Evolutionary conservation across 306 rosid genomes (phyloP), one percentile per base, ranked within the genome.

Genomic region (Quercus cerris): DNA sequence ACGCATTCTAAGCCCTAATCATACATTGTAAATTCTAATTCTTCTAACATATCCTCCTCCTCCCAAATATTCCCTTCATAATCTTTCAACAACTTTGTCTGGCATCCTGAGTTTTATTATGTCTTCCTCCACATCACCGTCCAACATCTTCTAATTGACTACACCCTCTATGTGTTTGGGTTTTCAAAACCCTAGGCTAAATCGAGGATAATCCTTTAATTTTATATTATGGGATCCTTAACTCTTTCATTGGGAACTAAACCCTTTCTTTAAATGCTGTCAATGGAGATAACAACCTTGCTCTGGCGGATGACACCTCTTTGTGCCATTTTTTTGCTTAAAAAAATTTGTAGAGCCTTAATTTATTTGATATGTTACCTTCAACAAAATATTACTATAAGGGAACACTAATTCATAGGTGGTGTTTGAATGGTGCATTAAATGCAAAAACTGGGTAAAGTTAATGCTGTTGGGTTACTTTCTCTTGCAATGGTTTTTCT

Each of bases 171-270:
- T 52, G 81, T 56, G 27, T 12, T 69, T 69, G 82, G 78, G 77
- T 80, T 85, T 78, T 49, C 87, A 75, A 82, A 90, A 88, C 90
- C 89, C 92, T 75, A 88, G 85, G 85, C 61, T 75, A 85, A 84
- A 76, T 80, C 77, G 72, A 74, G 59, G 46, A 85, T 62, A 52
- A 58, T 78, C 73, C 72, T 67, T 57, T 57, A 86, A 44, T 77
- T 52, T 56, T 56, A 57, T 71, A 78, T 77, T 55, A 56, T 78
- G 61, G 78, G 85, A 77, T 83, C 72, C 70, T 67, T 82, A 78
- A 62, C 88, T 74, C 83, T 54, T 80, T 18, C 77, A 78, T 73
- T 44, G 82, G 81, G 86, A 85, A 79, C 72, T 67, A 76, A 76
- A 74, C 82, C 80, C 73, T 20, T 71, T 71, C 80, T 81, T 83